Conservation (phyloP, 371 early-diverging fungal species). For the Paraphysoderma sedebokerense region DNA sequence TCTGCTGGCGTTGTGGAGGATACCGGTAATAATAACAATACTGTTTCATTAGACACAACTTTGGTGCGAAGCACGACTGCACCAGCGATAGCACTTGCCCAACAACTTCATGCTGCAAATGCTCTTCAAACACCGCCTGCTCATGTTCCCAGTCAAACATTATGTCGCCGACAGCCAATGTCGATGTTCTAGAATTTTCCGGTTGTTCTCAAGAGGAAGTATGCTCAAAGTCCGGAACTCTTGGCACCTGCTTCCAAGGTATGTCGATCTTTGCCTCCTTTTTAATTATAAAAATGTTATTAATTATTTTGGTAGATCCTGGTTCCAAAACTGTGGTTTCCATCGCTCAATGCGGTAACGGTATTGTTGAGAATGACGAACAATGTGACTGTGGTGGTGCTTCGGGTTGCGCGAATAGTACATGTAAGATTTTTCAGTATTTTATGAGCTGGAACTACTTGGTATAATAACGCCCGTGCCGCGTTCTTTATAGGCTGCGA, state of each 20-base stretch:
- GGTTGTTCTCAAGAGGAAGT: background rate
- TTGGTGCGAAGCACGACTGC: conserved; percentile 7
- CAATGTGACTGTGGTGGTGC: conserved; percentile 5
- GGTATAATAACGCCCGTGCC: too few relatives aligned
- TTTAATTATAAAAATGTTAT: too few relatives aligned
- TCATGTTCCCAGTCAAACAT: background rate
- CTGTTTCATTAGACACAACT: background rate
- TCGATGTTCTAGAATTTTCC: background rate
- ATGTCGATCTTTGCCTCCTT: too few relatives aligned
- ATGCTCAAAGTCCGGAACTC: background rate
- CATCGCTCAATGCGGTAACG: conserved; percentile 1
- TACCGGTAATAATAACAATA: too few relatives aligned
- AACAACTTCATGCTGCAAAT: background rate
- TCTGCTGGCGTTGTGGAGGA: background rate
- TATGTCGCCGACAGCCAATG: background rate
- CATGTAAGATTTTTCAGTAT: too few relatives aligned
- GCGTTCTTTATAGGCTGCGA: too few relatives aligned
- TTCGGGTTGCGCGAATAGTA: background rate
- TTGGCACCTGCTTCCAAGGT: conserved; percentile 1
- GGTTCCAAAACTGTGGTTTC: background rate
- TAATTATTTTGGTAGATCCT: background rate
- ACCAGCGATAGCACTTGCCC: background rate
- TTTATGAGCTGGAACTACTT: too few relatives aligned
- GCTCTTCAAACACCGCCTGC: background rate
- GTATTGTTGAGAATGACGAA: conserved; percentile 4